Conservation (phyloP, 1,139 yeast species). For the Protomyces pachydermus region DNA sequence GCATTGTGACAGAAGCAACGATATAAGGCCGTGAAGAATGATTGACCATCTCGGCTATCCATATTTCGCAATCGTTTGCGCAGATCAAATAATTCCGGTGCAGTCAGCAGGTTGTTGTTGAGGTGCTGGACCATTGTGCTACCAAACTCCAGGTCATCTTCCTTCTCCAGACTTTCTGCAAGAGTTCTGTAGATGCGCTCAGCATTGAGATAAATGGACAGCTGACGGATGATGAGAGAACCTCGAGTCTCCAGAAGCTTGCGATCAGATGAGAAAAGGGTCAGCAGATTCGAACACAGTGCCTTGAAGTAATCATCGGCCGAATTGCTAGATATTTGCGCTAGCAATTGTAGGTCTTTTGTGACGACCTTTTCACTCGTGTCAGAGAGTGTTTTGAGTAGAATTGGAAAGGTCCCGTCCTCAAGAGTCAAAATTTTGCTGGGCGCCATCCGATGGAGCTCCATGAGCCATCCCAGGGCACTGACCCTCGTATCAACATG, state of each 20-base stretch:
- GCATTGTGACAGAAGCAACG: constrained; percentile 89
- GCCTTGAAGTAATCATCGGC: constrained; percentile 72
- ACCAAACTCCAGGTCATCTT: constrained; percentile 66
- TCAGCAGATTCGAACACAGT: constrained; percentile 67
- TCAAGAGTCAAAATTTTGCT: constrained; percentile 48
- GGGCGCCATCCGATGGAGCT: constrained; percentile 64
- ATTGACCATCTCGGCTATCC: constrained; percentile 47
- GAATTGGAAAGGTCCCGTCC: constrained; percentile 67
- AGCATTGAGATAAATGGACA: constrained; percentile 75
- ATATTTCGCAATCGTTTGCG: constrained; percentile 20
- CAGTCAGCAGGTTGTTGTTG: constrained; percentile 80
- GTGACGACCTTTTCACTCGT: constrained; percentile 81
- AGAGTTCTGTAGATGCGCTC: constrained; percentile 77
- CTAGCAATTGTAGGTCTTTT: constrained; percentile 67
- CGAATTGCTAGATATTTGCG: constrained; percentile 71
- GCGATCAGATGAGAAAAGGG: constrained; percentile 62
- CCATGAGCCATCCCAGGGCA: constrained; percentile 83
- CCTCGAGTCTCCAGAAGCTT: constrained; percentile 65
- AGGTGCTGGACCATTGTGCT: constrained; percentile 71
- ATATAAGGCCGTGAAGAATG: constrained; percentile 70
- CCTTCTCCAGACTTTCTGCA: constrained; percentile 66
- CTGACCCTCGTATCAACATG: constrained; percentile 80
- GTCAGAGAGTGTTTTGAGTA: constrained; percentile 76
- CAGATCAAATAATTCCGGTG: constrained; percentile 37
- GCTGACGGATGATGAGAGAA: constrained; percentile 75